These are phyloP conservation scores for Lippia alba DNA, from an alignment of 305 asterid genomes.

Conservation along the genomic window DNA sequence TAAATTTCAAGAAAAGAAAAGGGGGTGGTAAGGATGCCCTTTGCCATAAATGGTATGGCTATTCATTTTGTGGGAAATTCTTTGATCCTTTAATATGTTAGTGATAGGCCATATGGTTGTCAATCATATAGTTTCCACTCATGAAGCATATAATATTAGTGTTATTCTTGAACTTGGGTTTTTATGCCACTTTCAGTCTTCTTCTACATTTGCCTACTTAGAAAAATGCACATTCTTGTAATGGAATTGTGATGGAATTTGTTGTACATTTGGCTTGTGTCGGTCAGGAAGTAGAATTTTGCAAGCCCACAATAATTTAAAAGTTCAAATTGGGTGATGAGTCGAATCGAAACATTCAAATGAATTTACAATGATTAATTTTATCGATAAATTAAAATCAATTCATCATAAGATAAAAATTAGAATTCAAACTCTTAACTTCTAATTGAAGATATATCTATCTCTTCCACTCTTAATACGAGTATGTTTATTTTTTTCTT, in stretches of 20 bases:
- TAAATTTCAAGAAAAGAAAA: constrained; percentile 29
- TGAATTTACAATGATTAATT: no score
- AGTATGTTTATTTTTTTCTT: no score
- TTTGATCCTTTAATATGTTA: constrained; percentile 31
- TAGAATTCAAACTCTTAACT: no score
- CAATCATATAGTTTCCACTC: constrained; percentile 41
- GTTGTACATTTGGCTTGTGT: neutral
- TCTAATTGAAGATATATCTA: no score
- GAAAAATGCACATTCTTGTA: neutral
- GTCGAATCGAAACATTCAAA: no score
- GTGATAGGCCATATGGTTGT: constrained; percentile 24
- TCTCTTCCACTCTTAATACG: no score
- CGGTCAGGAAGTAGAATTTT: neutral
- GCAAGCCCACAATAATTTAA: neutral
- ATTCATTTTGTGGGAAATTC: constrained; percentile 37
- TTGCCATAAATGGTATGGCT: constrained; percentile 41
- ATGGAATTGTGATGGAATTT: neutral
- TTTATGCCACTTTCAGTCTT: constrained; percentile 2
- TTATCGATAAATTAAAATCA: no score
- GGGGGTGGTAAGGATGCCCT: constrained; percentile 33
- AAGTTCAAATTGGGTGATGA: no score
- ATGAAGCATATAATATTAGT: constrained; percentile 9
- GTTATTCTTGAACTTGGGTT: constrained; percentile 20
- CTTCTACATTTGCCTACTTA: neutral
- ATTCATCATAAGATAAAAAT: no score